Base-by-base conservation (phyloP, 140 eudicot species). In the Stevia rebaudiana region DNA sequence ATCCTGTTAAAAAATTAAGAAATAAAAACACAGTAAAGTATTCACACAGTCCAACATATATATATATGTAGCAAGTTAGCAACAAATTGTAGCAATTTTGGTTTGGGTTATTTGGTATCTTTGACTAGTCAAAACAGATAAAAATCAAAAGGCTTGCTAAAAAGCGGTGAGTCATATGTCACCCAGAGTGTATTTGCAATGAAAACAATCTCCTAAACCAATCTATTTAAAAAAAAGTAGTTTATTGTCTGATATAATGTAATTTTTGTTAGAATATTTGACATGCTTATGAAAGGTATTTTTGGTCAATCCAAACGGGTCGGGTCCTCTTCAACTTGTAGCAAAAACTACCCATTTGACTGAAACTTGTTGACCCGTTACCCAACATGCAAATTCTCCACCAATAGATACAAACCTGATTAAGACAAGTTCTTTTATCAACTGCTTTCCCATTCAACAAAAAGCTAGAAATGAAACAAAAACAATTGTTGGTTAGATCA, bases 381-480 rank as follows among this genome's bases (percentile, higher is more conserved):
- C 22, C 52, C 54, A 65, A 31, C 48, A 43, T 16, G 24, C 71
- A 39, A 59, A 65, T 31, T 49, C 49, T 63, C 50, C 47, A 41
- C 1, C 41, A 1, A 17, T 23, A 21, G 8, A 46, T 54, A 81
- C 95, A 49, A 70, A 90, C 97, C 94, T 74, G 79, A 53, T 11
- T 57, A 21, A 66, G 48, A 67, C 69, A 74, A 61, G 74, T 84
- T 70, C 97, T 90, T 53, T 70, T 64, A 12, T 82, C 86, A 44
- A 90, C 94, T 58, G 80, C 80, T 59, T 43, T 87, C 8, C 97
- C 97, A 56, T 90, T 90, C 65, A 90, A 60, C 67, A 84, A 77
- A 80, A 90, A 76, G 76, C 90, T 83, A 71, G 43, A 80, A 61
- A 17, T 65, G 28, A 43, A 62, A 53, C 44, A 11, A 39, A 58